Percentiles rank a stretch among this genome's conserved stretches.
Evolutionary conservation across 2,329 filamentous ascomycete genomes (phyloP).

Genomic region (Hypoxylon sp.): DNA sequence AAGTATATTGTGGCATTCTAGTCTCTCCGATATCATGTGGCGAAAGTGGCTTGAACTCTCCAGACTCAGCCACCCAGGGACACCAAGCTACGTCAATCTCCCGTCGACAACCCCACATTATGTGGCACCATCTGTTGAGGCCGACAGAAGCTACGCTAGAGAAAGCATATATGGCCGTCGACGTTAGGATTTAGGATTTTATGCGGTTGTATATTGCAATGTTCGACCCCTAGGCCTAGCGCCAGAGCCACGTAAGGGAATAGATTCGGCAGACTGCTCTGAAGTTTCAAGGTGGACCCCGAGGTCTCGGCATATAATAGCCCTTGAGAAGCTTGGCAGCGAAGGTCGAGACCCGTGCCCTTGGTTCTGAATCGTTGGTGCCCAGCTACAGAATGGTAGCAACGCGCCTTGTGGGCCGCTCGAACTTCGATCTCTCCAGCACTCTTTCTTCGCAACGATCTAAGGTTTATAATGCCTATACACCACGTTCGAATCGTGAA

Average conservation of each 20-base stretch:
- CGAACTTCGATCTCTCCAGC: constrained; percentile 21
- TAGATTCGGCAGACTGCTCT: constrained; percentile 15
- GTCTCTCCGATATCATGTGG: background rate
- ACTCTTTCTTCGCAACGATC: constrained; percentile 7
- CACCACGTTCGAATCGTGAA: background rate
- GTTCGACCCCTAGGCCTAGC: background rate
- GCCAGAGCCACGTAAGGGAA: no score
- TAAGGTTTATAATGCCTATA: background rate
- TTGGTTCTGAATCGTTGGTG: constrained; percentile 10
- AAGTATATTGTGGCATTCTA: background rate
- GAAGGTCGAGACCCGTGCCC: constrained; percentile 8
- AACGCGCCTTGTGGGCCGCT: constrained; percentile 8
- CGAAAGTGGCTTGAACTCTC: constrained; percentile 31
- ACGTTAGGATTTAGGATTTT: background rate
- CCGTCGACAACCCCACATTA: background rate
- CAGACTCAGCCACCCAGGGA: constrained; percentile 20
- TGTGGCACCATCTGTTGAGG: constrained; percentile 4
- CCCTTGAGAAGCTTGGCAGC: constrained; percentile 14
- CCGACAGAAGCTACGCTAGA: background rate
- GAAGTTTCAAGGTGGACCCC: background rate
- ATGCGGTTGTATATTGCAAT: background rate
- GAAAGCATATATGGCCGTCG: background rate
- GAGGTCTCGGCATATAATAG: constrained; percentile 13
- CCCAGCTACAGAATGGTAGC: constrained; percentile 21
- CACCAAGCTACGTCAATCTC: constrained; percentile 13